Percentiles rank a stretch among this genome's conserved stretches.
These are phyloP conservation scores for Thielaviopsis musarum DNA, from an alignment of 2,329 filamentous ascomycete species.

Conservation along the genomic window DNA sequence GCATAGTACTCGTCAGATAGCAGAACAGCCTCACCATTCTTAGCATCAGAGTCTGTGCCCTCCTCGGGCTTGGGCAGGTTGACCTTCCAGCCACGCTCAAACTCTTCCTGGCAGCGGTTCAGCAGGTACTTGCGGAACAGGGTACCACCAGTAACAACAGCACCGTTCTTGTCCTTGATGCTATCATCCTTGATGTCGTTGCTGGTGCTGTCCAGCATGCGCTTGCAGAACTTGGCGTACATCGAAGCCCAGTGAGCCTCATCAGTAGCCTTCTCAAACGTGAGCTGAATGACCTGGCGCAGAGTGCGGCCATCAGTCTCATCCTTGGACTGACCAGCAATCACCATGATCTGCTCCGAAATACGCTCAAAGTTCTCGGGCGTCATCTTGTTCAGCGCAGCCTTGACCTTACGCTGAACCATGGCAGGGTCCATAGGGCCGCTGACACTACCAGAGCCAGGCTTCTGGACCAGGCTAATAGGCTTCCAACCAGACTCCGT, in stretches of 20 bases:
- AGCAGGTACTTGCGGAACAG: slow-evolving; percentile 97
- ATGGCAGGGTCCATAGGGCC: slow-evolving; percentile 68
- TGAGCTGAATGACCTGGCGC: slow-evolving; percentile 94
- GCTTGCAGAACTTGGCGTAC: slow-evolving; percentile 97
- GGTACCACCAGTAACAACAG: slow-evolving; percentile 78
- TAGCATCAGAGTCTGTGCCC: slow-evolving; percentile 17
- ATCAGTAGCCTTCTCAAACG: slow-evolving; percentile 97
- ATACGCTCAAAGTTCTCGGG: slow-evolving; percentile 98
- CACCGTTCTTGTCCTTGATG: slow-evolving; percentile 77
- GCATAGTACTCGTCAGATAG: slow-evolving; percentile 94
- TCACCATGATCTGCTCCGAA: slow-evolving; percentile 77
- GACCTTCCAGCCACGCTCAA: slow-evolving; percentile 91
- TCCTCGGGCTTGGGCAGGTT: slow-evolving; percentile 44
- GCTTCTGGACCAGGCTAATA: slow-evolving; percentile 41
- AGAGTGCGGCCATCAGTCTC: slow-evolving; percentile 87
- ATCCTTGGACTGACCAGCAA: slow-evolving; percentile 88
- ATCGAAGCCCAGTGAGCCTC: slow-evolving; percentile 97
- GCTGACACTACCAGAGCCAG: slow-evolving; percentile 23
- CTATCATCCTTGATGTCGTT: slow-evolving; percentile 88
- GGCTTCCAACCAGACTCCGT: slow-evolving; percentile 82
- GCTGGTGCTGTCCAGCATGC: slow-evolving; percentile 92
- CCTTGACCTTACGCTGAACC: slow-evolving; percentile 98
- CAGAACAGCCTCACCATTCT: slow-evolving; percentile 53
- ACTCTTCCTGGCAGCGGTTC: slow-evolving; percentile 96
- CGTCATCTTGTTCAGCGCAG: slow-evolving; percentile 98